Evolutionary conservation across 345 rosid species (phyloP).

Genomic region (Citrus mangshanensis): DNA sequence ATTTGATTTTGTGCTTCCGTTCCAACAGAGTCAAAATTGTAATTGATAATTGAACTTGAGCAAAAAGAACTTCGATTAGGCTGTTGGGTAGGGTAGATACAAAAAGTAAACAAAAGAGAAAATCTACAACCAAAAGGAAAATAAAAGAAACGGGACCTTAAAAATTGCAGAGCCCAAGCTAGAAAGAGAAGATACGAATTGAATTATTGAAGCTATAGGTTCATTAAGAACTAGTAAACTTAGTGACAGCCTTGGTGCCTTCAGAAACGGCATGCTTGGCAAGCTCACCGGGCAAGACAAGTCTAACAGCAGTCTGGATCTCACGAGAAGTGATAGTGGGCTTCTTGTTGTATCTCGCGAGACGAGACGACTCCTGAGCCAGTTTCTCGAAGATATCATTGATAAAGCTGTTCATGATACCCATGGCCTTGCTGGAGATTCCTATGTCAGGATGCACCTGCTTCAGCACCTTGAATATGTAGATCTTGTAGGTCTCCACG

Average conservation of each 20-base stretch:
- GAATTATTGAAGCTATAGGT: background rate
- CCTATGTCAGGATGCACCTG: constrained; percentile 32
- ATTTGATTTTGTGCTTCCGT: too few species aligned
- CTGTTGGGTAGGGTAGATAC: too few species aligned
- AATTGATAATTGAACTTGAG: too few species aligned
- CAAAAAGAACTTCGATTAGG: too few species aligned
- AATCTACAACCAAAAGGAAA: background rate
- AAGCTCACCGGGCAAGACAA: constrained; percentile 27
- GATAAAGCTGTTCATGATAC: constrained; percentile 28
- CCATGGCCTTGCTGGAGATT: constrained; percentile 31
- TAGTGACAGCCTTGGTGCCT: constrained; percentile 33
- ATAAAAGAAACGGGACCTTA: too few species aligned
- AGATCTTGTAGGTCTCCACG: constrained; percentile 34
- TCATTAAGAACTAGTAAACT: constrained; percentile 19
- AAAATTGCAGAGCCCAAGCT: too few species aligned
- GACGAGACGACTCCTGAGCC: constrained; percentile 26
- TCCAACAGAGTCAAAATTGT: too few species aligned
- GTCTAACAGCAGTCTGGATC: constrained; percentile 28
- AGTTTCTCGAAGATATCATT: constrained; percentile 28
- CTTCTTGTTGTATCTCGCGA: constrained; percentile 29
- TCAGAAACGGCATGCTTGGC: constrained; percentile 33
- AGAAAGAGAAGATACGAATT: background rate
- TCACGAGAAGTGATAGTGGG: constrained; percentile 30
- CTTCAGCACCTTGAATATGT: constrained; percentile 30
- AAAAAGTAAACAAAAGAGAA: too few species aligned